phyloP scores from a whole-genome alignment of 2,329 filamentous ascomycete genomes.

The Ophiostoma perfectum region DNA sequence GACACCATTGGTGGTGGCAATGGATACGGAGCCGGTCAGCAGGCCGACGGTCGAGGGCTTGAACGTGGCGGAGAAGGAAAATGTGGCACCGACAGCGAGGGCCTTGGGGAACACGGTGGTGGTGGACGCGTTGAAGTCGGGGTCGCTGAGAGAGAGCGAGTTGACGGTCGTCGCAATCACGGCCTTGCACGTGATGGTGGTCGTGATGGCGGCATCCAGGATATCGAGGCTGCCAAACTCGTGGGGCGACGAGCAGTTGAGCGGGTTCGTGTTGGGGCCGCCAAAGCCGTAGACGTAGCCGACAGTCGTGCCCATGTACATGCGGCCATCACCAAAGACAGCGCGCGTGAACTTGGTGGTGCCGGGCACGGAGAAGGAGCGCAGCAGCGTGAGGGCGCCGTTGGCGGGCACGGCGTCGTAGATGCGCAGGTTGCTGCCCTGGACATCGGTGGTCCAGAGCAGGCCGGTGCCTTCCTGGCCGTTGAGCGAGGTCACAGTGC shows the following conservation, averaged over 20 bases:
- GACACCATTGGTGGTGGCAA: slow-evolving; percentile 44
- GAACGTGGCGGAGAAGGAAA: slow-evolving; percentile 44
- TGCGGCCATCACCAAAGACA: slow-evolving; percentile 52
- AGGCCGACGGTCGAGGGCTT: slow-evolving; percentile 44
- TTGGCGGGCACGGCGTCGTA: slow-evolving; percentile 70
- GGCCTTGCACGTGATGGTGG: slow-evolving; percentile 45
- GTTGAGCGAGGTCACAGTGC: slow-evolving; percentile 51
- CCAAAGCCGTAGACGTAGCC: slow-evolving; percentile 53
- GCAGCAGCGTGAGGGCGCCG: slow-evolving; percentile 43
- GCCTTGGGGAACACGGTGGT: slow-evolving; percentile 32
- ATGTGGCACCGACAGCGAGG: slow-evolving; percentile 36
- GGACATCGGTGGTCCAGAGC: slow-evolving; percentile 52
- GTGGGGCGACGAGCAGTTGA: slow-evolving; percentile 47
- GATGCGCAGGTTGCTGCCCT: slow-evolving; percentile 62
- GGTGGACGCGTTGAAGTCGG: slow-evolving; percentile 32
- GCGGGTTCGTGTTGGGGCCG: slow-evolving; percentile 47
- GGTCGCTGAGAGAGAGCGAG: slow-evolving; percentile 35
- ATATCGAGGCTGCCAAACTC: slow-evolving; percentile 45
- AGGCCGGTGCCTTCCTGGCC: slow-evolving; percentile 51
- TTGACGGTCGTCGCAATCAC: slow-evolving; percentile 41
- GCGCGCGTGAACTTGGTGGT: slow-evolving; percentile 53
- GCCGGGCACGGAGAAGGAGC: slow-evolving; percentile 47
- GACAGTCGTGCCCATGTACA: slow-evolving; percentile 48
- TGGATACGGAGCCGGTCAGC: slow-evolving; percentile 42
- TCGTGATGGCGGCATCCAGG: slow-evolving; percentile 32